Evolutionary conservation across 352 stramenopile genomes (phyloP).

Genomic region (Achlya hypogyna): DNA sequence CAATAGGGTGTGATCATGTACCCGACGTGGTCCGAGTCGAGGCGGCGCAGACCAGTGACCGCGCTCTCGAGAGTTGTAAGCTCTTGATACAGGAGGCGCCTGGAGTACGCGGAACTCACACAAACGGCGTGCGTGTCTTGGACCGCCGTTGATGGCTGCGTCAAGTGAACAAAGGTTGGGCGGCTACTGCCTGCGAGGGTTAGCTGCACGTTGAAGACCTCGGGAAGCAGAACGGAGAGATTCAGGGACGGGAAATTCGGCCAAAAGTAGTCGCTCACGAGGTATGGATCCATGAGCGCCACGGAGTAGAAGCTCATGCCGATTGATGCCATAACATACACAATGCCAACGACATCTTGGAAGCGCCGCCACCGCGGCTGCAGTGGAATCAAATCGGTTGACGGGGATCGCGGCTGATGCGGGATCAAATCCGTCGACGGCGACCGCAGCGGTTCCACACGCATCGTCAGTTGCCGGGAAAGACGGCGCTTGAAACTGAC

Average conservation of each 20-base stretch:
- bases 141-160: not conserved
- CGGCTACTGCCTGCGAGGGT: not conserved
- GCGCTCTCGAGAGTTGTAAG: not conserved
- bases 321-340: not conserved
- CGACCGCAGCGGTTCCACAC: no score
- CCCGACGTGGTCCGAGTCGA: not conserved
- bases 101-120: not conserved
- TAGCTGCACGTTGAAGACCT: not conserved
- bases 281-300: not conserved
- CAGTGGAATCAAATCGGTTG: not conserved
- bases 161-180: not conserved
- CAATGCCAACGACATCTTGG: not conserved
- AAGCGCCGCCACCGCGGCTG: not conserved
- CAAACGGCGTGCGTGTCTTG: not conserved
- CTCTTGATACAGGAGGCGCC: not conserved
- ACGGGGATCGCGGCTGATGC: not conserved
- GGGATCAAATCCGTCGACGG: no score
- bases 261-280: constrained; percentile 10
- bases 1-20: not conserved
- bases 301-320: not conserved
- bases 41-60: not conserved
- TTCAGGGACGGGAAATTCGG: not conserved
- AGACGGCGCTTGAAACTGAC: no score
- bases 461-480: no score
- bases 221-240: not conserved